Evolutionary conservation across 2,329 filamentous ascomycete species (phyloP).

Genomic region (Ascocoryne sarcoides): DNA sequence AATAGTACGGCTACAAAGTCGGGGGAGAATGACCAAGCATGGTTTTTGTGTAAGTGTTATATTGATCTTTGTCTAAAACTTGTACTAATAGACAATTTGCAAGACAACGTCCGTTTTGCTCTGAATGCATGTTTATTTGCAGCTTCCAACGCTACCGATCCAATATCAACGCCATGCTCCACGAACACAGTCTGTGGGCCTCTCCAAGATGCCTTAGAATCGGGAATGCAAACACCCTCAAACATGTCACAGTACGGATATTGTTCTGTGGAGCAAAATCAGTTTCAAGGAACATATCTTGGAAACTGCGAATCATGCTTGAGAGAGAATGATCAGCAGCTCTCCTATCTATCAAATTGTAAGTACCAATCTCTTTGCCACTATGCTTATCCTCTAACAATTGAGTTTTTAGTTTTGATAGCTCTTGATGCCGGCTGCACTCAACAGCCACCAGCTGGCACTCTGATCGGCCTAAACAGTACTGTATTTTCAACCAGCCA

Average conservation of each 20-base stretch:
- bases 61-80: neutral
- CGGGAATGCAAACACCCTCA: slow-evolving; percentile 15
- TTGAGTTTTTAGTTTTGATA: slow-evolving; percentile 15
- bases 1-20: slow-evolving; percentile 19
- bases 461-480: slow-evolving; percentile 19
- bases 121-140: slow-evolving; percentile 22
- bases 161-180: slow-evolving; percentile 19
- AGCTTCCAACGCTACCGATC: slow-evolving; percentile 18
- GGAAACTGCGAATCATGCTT: slow-evolving; percentile 16
- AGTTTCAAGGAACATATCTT: slow-evolving; percentile 15
- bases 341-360: slow-evolving; percentile 21
- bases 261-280: slow-evolving; percentile 18
- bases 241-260: slow-evolving; percentile 21
- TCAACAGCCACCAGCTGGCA: slow-evolving; percentile 17
- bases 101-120: slow-evolving; percentile 27
- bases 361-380: slow-evolving; percentile 1
- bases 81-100: slow-evolving; percentile 1
- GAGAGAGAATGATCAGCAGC: slow-evolving; percentile 8
- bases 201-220: slow-evolving; percentile 17
- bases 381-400: slow-evolving; percentile 1
- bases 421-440: slow-evolving; percentile 23
- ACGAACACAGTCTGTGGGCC: slow-evolving; percentile 18
- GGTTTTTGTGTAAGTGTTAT: slow-evolving; percentile 24
- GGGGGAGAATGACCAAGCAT: slow-evolving; percentile 22
- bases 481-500: slow-evolving; percentile 19